Evolutionary conservation across 2,329 filamentous ascomycete genomes (phyloP), one percentile per base, ranked within the genome.

Genomic region (Blumeriella jaapii): DNA sequence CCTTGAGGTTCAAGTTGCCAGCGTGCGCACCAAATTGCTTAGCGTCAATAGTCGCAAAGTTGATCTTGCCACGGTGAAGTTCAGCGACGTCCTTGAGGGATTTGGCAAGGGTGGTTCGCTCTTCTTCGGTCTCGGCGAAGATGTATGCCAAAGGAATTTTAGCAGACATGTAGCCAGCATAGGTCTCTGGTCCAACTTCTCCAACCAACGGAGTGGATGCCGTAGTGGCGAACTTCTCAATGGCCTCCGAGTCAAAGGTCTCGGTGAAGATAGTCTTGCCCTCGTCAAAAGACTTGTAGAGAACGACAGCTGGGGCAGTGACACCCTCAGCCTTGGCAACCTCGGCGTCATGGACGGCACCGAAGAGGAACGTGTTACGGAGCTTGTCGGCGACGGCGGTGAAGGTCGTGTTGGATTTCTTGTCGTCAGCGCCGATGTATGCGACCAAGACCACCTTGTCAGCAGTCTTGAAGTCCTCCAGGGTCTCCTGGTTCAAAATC

Each of bases 261-360:
- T 85, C 81, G 13, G 73, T 67, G 67, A 82, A 94, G 52, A 78
- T 68, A 53, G 77, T 75, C 75, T 94, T 95, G 67, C 87, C 86
- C 68, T 96, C 89, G 57, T 98, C 91, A 55, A 96, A 98, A 41
- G 79, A 71, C 75, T 98, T 96, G 80, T 96, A 96, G 40, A 98
- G 75, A 47, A 95, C 83, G 47, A 98, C 67, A 38, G 82, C 78
- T 46, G 91, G 91, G 55, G 81, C 75, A 60, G 78, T 81, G 59
- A 93, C 84, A 50, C 82, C 87, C 68, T 93, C 91, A 31, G 82
- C 79, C 71, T 93, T 78, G 54, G 91, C 86, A 48, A 96, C 67
- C 38, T 71, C 74, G 44, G 78, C 78, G 56, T 96, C 91, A 60
- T 72, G 84, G 61, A 80, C 82, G 44, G 82, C 78, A 55, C 84